Conservation (phyloP, 331 rosid species). For the Quercus tomentella region DNA sequence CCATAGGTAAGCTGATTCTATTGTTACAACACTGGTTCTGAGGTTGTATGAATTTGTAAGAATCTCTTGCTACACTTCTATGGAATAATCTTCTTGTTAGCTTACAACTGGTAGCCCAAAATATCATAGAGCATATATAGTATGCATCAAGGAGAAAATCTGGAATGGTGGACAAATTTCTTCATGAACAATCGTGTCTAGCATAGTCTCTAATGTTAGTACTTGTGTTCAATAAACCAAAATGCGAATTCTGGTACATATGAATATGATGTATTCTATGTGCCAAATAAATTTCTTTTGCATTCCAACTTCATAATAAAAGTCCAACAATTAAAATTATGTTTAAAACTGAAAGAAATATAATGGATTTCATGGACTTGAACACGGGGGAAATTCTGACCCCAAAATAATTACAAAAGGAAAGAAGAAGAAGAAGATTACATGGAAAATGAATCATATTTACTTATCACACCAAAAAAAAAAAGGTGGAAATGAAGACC, state of each 20-base stretch:
- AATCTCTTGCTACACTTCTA: background rate
- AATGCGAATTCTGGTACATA: background rate
- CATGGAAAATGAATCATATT: no score
- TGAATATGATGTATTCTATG: background rate
- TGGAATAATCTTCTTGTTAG: background rate
- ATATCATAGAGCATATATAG: background rate
- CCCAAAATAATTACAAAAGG: background rate
- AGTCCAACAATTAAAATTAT: background rate
- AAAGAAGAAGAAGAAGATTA: background rate
- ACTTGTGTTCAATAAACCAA: background rate
- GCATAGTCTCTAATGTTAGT: background rate
- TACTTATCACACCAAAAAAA: no score
- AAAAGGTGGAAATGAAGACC: background rate
- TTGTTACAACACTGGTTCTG: no score
- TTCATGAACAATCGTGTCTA: no score
- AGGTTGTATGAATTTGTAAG: background rate
- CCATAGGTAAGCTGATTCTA: no score
- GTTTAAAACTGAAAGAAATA: background rate
- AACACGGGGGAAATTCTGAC: background rate
- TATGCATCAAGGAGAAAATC: background rate
- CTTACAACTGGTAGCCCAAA: background rate
- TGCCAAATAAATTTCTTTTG: background rate
- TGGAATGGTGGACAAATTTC: no score
- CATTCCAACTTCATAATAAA: background rate
- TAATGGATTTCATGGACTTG: background rate